phyloP scores from a whole-genome alignment of 177 flowering plant genomes.

The Vitis hybrid region DNA sequence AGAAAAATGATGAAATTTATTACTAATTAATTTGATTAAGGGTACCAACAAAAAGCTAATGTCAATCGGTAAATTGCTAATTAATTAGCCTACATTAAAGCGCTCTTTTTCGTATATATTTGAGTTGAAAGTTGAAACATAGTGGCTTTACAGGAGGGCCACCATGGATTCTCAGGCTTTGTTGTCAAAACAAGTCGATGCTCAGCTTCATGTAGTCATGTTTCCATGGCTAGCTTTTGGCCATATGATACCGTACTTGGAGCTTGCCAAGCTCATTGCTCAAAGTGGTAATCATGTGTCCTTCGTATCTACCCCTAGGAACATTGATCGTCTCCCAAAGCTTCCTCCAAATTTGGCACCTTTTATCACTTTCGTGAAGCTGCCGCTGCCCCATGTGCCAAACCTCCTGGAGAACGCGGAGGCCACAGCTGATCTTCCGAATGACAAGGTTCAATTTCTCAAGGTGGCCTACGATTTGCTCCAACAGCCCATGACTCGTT shows the following conservation, averaged over 20 bases:
- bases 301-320: too few relatives aligned
- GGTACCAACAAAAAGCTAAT: too few relatives aligned
- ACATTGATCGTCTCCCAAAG: too few relatives aligned
- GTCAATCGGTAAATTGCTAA: too few relatives aligned
- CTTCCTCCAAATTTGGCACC: background rate
- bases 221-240: too few relatives aligned
- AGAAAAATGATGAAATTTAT: too few relatives aligned
- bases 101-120: too few relatives aligned
- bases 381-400: slow-evolving; percentile 6
- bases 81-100: too few relatives aligned
- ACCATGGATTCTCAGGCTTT: background rate
- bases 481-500: background rate
- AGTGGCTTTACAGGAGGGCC: too few relatives aligned
- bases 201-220: slow-evolving; percentile 16
- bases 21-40: too few relatives aligned
- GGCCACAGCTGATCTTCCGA: slow-evolving; percentile 16
- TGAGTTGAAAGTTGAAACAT: too few relatives aligned
- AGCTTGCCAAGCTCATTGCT: slow-evolving; percentile 15
- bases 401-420: slow-evolving; percentile 15
- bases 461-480: slow-evolving; percentile 8
- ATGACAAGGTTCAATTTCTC: background rate
- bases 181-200: background rate
- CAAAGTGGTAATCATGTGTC: slow-evolving; percentile 16
- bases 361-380: slow-evolving; percentile 5
- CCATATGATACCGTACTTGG: slow-evolving; percentile 1